Percentiles rank a stretch among this genome's conserved stretches.
Conservation (phyloP, 176 grass and related monocot genomes). For the Triticum timopheevii region DNA sequence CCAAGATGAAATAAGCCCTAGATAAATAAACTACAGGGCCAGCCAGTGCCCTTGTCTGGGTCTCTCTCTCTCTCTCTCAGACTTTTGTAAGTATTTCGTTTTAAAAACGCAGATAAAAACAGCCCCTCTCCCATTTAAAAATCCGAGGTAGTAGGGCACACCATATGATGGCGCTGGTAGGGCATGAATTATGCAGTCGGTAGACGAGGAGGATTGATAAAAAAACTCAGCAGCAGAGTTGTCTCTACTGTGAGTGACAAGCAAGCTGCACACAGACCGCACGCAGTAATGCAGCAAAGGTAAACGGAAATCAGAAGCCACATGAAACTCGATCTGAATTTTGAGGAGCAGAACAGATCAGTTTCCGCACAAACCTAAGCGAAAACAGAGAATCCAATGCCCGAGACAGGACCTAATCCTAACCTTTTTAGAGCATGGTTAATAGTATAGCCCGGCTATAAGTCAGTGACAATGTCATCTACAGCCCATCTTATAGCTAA, state of each 20-base stretch:
- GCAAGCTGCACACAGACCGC: background rate
- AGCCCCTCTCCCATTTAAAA: background rate
- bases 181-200: background rate
- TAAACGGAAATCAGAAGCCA: background rate
- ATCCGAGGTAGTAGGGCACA: slow-evolving; percentile 27
- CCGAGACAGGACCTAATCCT: background rate
- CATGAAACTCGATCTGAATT: background rate
- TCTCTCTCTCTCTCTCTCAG: background rate
- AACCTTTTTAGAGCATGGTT: too few species aligned
- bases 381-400: background rate
- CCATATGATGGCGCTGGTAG: slow-evolving; percentile 22
- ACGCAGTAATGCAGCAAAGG: background rate
- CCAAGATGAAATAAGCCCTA: slow-evolving; percentile 19
- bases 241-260: background rate
- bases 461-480: too few species aligned
- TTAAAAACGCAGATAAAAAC: slow-evolving; percentile 8
- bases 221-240: background rate
- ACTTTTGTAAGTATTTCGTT: background rate
- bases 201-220: background rate
- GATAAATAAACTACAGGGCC: slow-evolving; percentile 5
- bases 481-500: too few species aligned
- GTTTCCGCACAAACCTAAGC: background rate
- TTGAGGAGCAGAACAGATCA: background rate
- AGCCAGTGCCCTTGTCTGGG: slow-evolving; percentile 25
- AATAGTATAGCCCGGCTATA: too few species aligned